phyloP scores from a whole-genome alignment of 495 filamentous ascomycete species.

The Friedmanniomyces simplex region DNA sequence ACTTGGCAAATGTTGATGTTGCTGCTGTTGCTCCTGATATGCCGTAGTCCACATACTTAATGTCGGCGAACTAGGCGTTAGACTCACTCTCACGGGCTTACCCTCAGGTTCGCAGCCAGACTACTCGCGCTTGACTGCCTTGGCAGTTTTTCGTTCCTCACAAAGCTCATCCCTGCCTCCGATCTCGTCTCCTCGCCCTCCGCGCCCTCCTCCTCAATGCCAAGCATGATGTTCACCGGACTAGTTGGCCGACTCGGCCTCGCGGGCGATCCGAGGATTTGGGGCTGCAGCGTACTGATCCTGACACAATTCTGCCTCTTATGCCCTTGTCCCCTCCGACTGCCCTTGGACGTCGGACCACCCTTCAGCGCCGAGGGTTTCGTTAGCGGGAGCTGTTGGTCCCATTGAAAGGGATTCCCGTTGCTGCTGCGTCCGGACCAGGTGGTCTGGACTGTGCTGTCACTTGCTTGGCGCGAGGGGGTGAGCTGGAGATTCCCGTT shows the following conservation, averaged over 20 bases:
- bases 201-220: conserved; percentile 22
- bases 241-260: conserved; percentile 23
- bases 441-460: conserved; percentile 8
- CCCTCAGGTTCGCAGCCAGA: not conserved
- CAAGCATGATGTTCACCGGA: conserved; percentile 22
- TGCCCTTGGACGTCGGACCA: conserved; percentile 15
- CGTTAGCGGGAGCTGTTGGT: conserved; percentile 2
- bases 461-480: conserved; percentile 14
- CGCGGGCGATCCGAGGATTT: conserved; percentile 23
- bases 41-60: conserved; percentile 20
- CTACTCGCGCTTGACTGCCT: not conserved
- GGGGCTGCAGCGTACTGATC: conserved; percentile 24
- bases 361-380: conserved; percentile 26
- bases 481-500: not conserved
- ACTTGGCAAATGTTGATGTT: not conserved
- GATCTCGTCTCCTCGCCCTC: conserved; percentile 10
- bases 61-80: conserved; percentile 27
- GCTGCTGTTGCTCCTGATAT: conserved; percentile 10
- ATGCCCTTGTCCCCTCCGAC: conserved; percentile 21
- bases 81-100: conserved; percentile 21
- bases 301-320: conserved; percentile 24
- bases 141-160: conserved; percentile 6
- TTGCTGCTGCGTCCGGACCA: conserved; percentile 14
- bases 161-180: conserved; percentile 5
- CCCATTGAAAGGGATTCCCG: conserved; percentile 26